Percentiles rank a stretch among this genome's conserved stretches.
Conservation (phyloP, 2,329 filamentous ascomycete species). For the Penicillium decumbens region DNA sequence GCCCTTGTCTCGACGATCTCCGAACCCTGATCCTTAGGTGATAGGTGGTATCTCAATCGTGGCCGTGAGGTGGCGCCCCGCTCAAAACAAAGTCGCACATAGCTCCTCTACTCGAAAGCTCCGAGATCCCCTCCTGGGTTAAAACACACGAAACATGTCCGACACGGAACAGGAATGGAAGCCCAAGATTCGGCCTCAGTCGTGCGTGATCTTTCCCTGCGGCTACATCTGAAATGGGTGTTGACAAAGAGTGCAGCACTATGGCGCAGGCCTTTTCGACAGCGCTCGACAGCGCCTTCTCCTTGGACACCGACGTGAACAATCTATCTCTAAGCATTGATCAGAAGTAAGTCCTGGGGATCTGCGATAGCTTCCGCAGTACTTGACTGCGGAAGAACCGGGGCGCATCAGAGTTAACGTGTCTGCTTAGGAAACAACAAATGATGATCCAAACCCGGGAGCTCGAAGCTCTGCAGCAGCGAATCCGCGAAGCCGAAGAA, state of each 20-base stretch:
- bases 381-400: neutral
- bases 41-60: conserved; percentile 9
- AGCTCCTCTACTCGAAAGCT: conserved; percentile 4
- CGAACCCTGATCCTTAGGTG: neutral
- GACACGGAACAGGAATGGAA: conserved; percentile 74
- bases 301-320: conserved; percentile 72
- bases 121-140: neutral
- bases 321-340: conserved; percentile 70
- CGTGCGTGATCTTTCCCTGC: conserved; percentile 55
- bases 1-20: conserved; percentile 22
- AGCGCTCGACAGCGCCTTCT: conserved; percentile 83
- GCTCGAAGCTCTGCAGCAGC: conserved; percentile 78
- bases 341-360: conserved; percentile 62
- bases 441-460: conserved; percentile 71
- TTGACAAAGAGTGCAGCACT: conserved; percentile 55
- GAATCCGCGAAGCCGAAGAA: conserved; percentile 78
- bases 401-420: neutral
- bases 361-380: neutral
- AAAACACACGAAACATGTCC: conserved; percentile 36
- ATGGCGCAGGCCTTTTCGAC: conserved; percentile 82
- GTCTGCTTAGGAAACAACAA: conserved; percentile 63
- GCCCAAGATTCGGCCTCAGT: conserved; percentile 75
- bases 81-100: conserved; percentile 6
- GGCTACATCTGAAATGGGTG: neutral
- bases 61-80: conserved; percentile 10